Conservation (phyloP, 1,284 basidiomycete genomes). For the Puccinia novopanici region DNA sequence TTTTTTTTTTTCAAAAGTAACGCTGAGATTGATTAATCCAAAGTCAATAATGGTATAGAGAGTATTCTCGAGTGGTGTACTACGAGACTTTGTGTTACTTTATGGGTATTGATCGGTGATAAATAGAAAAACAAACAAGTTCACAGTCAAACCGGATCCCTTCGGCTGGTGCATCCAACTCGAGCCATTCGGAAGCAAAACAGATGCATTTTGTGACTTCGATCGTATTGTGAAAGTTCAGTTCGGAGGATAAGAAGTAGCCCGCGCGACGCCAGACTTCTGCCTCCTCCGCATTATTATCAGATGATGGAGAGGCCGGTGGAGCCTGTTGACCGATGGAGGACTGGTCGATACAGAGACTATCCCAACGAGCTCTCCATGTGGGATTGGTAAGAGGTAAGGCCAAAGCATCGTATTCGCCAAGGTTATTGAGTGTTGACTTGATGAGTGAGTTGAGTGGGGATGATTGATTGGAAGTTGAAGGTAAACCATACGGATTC, state of each 20-base stretch:
- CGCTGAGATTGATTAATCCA: neutral
- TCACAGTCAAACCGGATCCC: slow-evolving; percentile 95
- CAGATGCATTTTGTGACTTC: slow-evolving; percentile 62
- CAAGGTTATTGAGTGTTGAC: slow-evolving; percentile 16
- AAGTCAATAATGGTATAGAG: neutral
- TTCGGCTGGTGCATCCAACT: slow-evolving; percentile 87
- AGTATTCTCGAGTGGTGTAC: neutral
- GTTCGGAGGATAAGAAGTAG: slow-evolving; percentile 55
- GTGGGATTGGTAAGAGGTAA: slow-evolving; percentile 81
- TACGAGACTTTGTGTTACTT: neutral
- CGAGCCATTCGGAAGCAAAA: slow-evolving; percentile 88
- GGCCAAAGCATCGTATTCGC: slow-evolving; percentile 67
- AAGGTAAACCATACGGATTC: slow-evolving; percentile 15
- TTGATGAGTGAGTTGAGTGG: slow-evolving; percentile 21
- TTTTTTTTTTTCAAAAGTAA: neutral
- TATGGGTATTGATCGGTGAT: slow-evolving; percentile 8
- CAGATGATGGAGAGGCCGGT: slow-evolving; percentile 50
- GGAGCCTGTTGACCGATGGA: slow-evolving; percentile 33
- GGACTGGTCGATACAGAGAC: slow-evolving; percentile 72
- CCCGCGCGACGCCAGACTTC: slow-evolving; percentile 51
- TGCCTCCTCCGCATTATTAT: slow-evolving; percentile 50
- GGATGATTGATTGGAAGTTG: slow-evolving; percentile 17
- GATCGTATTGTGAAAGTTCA: slow-evolving; percentile 24
- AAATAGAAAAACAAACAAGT: slow-evolving; percentile 66
- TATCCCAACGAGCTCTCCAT: slow-evolving; percentile 85